phyloP scores from a whole-genome alignment of 768 basidiomycete genomes.

The Paxillus involutus region DNA sequence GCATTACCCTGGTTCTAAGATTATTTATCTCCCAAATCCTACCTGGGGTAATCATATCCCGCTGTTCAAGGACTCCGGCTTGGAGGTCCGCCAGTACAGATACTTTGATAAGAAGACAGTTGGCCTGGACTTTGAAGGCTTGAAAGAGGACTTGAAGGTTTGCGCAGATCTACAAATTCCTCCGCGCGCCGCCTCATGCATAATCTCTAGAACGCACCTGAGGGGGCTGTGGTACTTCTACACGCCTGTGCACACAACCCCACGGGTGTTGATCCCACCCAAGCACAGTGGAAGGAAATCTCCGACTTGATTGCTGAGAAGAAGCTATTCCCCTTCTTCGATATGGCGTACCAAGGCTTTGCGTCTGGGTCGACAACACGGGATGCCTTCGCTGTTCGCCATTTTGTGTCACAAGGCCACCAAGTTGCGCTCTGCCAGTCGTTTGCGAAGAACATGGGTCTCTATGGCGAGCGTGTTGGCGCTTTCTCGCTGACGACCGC shows the following conservation, averaged over 20 bases:
- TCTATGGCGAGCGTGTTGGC: conserved; percentile 98
- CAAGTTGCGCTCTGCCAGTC: conserved; percentile 90
- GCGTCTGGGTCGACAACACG: conserved; percentile 89
- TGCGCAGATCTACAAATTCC: conserved; percentile 18
- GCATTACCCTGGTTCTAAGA: conserved; percentile 83
- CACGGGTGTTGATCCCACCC: conserved; percentile 95
- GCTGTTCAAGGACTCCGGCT: conserved; percentile 90
- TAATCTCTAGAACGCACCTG: conserved; percentile 56
- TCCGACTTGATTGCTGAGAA: conserved; percentile 86
- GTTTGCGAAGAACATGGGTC: conserved; percentile 99
- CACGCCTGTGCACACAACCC: conserved; percentile 99
- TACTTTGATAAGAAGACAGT: conserved; percentile 94
- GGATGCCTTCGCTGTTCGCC: conserved; percentile 93
- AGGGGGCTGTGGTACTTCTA: conserved; percentile 81
- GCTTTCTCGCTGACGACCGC: conserved; percentile 82
- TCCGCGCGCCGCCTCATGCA: conserved; percentile 9
- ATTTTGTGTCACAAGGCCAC: conserved; percentile 90
- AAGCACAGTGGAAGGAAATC: conserved; percentile 88
- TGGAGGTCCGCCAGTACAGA: conserved; percentile 89
- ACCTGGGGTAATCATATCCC: conserved; percentile 98
- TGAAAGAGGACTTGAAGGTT: conserved; percentile 85
- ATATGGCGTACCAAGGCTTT: conserved; percentile 99
- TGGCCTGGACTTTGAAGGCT: conserved; percentile 87
- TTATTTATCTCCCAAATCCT: conserved; percentile 88
- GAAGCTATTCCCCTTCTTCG: conserved; percentile 96